Percentiles rank a stretch among this genome's conserved stretches.
These are phyloP conservation scores for Peronospora farinosa DNA, from an alignment of 352 stramenopile species.

Conservation along the genomic window DNA sequence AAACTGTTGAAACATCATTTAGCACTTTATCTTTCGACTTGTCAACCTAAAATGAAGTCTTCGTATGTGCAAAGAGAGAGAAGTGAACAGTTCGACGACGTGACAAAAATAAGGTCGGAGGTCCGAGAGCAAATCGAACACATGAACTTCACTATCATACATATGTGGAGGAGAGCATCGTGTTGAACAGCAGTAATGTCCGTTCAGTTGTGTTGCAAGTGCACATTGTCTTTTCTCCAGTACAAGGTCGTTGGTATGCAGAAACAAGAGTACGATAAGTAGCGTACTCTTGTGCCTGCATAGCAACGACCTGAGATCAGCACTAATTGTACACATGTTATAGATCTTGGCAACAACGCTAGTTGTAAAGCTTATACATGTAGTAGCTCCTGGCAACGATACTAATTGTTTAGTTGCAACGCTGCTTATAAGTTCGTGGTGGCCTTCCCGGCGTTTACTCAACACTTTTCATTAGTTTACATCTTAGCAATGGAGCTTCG, in stretches of 20 bases:
- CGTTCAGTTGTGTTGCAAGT: conserved; percentile 13
- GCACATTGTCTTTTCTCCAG: background rate
- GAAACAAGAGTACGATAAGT: too few species aligned
- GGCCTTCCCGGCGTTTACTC: too few species aligned
- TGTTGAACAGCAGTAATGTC: conserved; percentile 20
- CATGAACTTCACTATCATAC: conserved; percentile 18
- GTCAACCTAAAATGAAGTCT: conserved; percentile 5
- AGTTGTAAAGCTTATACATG: too few species aligned
- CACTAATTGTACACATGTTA: too few species aligned
- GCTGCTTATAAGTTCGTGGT: background rate
- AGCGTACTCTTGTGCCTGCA: too few species aligned
- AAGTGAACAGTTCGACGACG: conserved; percentile 6
- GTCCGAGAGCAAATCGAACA: conserved; percentile 14
- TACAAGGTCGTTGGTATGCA: too few species aligned
- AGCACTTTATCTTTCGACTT: conserved; percentile 3
- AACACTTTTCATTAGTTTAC: conserved; percentile 1
- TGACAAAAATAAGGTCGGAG: conserved; percentile 11
- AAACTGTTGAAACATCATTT: conserved; percentile 19
- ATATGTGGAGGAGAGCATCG: conserved; percentile 12
- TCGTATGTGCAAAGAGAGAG: too few species aligned
- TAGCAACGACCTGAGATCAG: too few species aligned
- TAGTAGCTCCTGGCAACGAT: too few species aligned
- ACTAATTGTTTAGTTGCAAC: background rate
- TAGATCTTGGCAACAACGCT: too few species aligned
- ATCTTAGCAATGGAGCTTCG: conserved; percentile 22